These are phyloP conservation scores for Penicillium sumatraense DNA, from an alignment of 2,329 filamentous ascomycete species.

Conservation along the genomic window DNA sequence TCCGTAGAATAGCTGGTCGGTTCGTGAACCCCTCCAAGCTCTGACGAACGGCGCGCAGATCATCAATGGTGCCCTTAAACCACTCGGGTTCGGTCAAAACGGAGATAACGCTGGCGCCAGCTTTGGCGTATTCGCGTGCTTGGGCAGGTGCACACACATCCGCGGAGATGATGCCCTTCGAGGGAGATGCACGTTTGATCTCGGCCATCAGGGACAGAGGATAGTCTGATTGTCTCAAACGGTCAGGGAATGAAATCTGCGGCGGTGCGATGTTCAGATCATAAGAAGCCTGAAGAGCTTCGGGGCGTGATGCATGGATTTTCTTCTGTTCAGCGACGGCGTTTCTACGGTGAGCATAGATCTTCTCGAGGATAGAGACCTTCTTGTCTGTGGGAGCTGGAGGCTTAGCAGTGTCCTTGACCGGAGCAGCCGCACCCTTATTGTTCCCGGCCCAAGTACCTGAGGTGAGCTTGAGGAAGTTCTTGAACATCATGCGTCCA, in stretches of 20 bases:
- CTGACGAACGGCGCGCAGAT: constrained; percentile 83
- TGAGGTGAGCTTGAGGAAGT: constrained; percentile 85
- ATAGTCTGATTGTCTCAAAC: constrained; percentile 80
- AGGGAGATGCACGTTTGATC: constrained; percentile 95
- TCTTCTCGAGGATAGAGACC: constrained; percentile 85
- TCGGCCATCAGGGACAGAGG: constrained; percentile 95
- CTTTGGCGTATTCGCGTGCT: constrained; percentile 87
- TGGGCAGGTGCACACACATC: constrained; percentile 87
- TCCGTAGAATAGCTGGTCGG: constrained; percentile 86
- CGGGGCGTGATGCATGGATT: constrained; percentile 80
- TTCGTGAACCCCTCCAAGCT: constrained; percentile 91
- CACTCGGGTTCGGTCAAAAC: constrained; percentile 98
- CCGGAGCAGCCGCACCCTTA: constrained; percentile 19
- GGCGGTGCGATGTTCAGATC: constrained; percentile 83
- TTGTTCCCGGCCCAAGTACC: constrained; percentile 90
- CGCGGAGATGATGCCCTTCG: constrained; percentile 90
- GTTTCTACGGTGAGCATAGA: constrained; percentile 79
- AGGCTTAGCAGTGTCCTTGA: constrained; percentile 20
- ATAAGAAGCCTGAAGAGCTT: constrained; percentile 85
- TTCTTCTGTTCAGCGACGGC: constrained; percentile 80
- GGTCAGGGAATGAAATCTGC: constrained; percentile 76
- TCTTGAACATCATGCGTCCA: constrained; percentile 86
- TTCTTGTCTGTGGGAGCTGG: constrained; percentile 59
- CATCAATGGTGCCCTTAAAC: constrained; percentile 98
- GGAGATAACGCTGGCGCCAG: constrained; percentile 94